Evolutionary conservation across 768 basidiomycete species (phyloP).

Genomic region (Leucocoprinus sp.): DNA sequence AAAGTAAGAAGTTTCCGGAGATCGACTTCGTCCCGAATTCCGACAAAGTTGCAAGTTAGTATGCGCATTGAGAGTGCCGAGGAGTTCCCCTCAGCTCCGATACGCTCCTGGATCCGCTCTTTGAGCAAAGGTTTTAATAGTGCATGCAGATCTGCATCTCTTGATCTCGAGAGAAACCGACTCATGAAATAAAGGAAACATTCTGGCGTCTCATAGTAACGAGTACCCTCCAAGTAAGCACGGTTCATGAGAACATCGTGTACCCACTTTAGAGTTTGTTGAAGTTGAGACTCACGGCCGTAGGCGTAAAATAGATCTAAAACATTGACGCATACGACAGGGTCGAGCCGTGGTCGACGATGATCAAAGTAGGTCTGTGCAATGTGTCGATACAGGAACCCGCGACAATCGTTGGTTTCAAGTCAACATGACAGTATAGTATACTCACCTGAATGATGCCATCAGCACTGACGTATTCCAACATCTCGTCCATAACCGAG

Average conservation of each 20-base stretch:
- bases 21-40: slow-evolving; percentile 35
- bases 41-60: slow-evolving; percentile 33
- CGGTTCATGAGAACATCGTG: slow-evolving; percentile 40
- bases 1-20: slow-evolving; percentile 34
- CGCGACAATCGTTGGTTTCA: too few species aligned
- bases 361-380: slow-evolving; percentile 45
- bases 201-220: slow-evolving; percentile 45
- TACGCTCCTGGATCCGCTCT: slow-evolving; percentile 39
- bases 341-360: slow-evolving; percentile 43
- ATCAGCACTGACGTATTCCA: slow-evolving; percentile 38
- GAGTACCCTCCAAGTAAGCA: slow-evolving; percentile 46
- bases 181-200: slow-evolving; percentile 44
- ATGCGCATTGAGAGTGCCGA: slow-evolving; percentile 51
- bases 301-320: slow-evolving; percentile 44
- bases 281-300: slow-evolving; percentile 38
- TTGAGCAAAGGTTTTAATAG: slow-evolving; percentile 31
- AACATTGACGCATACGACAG: slow-evolving; percentile 44
- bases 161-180: slow-evolving; percentile 31
- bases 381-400: neutral
- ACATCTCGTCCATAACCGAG: slow-evolving; percentile 50
- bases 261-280: slow-evolving; percentile 39
- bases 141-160: slow-evolving; percentile 27
- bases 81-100: slow-evolving; percentile 41
- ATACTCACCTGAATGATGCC: slow-evolving; percentile 40
- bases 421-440: neutral